Percentiles rank a stretch among this genome's conserved stretches.
phyloP scores from a whole-genome alignment of 1,284 basidiomycete species.

The Marasmius oreades region DNA sequence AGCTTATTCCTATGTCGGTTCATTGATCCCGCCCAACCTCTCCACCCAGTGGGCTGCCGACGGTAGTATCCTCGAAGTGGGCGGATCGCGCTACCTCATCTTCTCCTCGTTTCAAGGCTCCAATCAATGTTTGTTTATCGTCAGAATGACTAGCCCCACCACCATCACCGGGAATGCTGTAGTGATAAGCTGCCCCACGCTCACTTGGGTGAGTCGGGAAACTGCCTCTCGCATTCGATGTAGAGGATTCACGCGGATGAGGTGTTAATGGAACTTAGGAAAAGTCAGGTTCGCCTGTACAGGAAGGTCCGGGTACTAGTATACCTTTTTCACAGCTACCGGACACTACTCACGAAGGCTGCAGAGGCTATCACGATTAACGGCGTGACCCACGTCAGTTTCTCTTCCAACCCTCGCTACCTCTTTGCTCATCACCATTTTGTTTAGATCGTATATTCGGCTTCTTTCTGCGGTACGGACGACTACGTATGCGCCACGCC shows the following conservation, averaged over 20 bases:
- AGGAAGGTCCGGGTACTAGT: conserved; percentile 16
- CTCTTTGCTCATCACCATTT: background rate
- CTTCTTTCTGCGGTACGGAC: conserved; percentile 19
- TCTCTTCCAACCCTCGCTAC: background rate
- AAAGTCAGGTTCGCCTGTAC: conserved; percentile 16
- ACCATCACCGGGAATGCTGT: conserved; percentile 15
- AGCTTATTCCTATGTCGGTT: conserved; percentile 16
- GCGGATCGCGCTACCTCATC: conserved; percentile 14
- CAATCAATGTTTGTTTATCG: conserved; percentile 16
- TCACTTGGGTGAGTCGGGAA: conserved; percentile 9
- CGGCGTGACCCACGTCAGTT: conserved; percentile 14
- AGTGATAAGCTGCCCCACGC: conserved; percentile 17
- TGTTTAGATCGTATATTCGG: conserved; percentile 18
- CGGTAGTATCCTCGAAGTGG: conserved; percentile 16
- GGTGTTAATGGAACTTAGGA: conserved; percentile 8
- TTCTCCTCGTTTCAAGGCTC: conserved; percentile 14
- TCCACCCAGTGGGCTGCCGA: conserved; percentile 18
- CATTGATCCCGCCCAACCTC: conserved; percentile 18
- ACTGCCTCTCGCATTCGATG: background rate
- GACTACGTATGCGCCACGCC: conserved; percentile 13
- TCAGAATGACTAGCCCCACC: conserved; percentile 14
- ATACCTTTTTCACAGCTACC: background rate
- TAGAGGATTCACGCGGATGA: background rate
- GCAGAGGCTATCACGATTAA: conserved; percentile 17
- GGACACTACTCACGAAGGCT: background rate